Conservation (phyloP, 768 basidiomycete species). For the Serpula lacrymans region DNA sequence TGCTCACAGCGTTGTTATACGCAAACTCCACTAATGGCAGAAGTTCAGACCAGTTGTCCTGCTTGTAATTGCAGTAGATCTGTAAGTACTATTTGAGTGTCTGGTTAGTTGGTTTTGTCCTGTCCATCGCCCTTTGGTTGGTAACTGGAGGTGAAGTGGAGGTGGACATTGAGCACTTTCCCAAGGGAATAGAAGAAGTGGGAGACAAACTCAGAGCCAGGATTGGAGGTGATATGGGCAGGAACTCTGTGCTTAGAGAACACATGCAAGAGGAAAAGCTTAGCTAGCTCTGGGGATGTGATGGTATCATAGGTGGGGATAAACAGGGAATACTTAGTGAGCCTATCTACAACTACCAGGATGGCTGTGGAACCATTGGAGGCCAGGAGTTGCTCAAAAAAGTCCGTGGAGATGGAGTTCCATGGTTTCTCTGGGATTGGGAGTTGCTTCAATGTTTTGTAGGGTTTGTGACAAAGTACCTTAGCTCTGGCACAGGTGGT, state of each 20-base stretch:
- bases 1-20: conserved; percentile 22
- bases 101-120: conserved; percentile 30
- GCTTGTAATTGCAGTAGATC: conserved; percentile 24
- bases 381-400: background rate
- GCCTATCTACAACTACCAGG: no score
- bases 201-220: conserved; percentile 30
- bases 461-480: conserved; percentile 21
- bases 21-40: conserved; percentile 30
- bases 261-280: conserved; percentile 8
- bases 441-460: background rate
- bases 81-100: conserved; percentile 27
- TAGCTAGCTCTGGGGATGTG: conserved; percentile 8
- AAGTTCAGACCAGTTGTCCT: conserved; percentile 32
- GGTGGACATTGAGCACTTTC: conserved; percentile 19
- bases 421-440: background rate
- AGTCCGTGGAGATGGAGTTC: conserved; percentile 1
- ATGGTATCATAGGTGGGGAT: conserved; percentile 10
- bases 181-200: conserved; percentile 28
- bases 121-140: conserved; percentile 21
- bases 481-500: conserved; percentile 33
- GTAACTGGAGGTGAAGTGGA: conserved; percentile 21
- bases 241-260: conserved; percentile 23
- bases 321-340: no score
- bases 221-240: conserved; percentile 8
- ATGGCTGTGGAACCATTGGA: no score